phyloP scores from a whole-genome alignment of 2,329 filamentous ascomycete genomes.

The Ascosphaera apis region DNA sequence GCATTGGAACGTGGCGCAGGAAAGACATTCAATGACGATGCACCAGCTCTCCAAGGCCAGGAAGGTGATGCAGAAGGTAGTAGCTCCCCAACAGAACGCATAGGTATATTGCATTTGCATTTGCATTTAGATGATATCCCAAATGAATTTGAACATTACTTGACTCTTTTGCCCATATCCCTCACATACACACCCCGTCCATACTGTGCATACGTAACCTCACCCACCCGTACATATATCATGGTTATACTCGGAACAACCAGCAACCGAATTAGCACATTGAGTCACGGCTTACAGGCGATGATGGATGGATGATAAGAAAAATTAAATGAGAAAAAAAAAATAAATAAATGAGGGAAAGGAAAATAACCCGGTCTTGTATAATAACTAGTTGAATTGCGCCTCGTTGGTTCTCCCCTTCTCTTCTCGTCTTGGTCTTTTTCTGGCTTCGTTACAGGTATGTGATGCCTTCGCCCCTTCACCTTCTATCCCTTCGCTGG shows the following conservation, averaged over 20 bases:
- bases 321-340: background rate
- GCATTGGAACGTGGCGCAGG: conserved; percentile 26
- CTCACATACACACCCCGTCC: too few species aligned
- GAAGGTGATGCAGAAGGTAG: conserved; percentile 15
- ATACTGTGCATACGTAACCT: too few species aligned
- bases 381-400: background rate
- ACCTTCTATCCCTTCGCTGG: too few species aligned
- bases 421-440: background rate
- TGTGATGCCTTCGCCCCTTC: background rate
- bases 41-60: conserved; percentile 17
- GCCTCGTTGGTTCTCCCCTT: background rate
- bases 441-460: background rate
- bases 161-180: too few species aligned
- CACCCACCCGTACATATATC: too few species aligned
- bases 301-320: background rate
- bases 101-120: too few species aligned
- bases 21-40: conserved; percentile 22
- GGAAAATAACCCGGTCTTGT: background rate
- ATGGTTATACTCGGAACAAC: too few species aligned
- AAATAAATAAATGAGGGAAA: background rate
- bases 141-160: too few species aligned
- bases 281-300: background rate
- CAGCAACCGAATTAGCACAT: too few species aligned
- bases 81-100: background rate
- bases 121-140: too few species aligned